These are phyloP conservation scores for Aspergillus steynii DNA, from an alignment of 495 filamentous ascomycete genomes.

Conservation along the genomic window DNA sequence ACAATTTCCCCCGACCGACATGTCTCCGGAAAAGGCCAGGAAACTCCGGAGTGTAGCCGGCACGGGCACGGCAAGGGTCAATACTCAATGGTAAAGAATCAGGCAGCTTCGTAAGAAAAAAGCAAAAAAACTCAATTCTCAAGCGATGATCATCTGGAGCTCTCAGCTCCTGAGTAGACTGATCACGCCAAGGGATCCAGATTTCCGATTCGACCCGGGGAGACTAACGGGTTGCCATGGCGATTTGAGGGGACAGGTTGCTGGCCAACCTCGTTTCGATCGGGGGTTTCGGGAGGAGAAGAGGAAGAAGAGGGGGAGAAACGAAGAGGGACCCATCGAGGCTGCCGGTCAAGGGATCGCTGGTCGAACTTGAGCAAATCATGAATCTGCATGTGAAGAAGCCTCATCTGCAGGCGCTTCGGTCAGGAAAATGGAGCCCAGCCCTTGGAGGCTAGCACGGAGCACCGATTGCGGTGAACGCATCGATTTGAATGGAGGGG, in stretches of 20 bases:
- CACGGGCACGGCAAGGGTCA: too few relatives aligned
- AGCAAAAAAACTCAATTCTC: conserved; percentile 1
- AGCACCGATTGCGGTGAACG: conserved; percentile 10
- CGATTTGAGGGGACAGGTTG: conserved; percentile 13
- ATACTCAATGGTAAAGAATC: not conserved
- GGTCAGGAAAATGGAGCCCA: not conserved
- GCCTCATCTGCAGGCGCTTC: conserved; percentile 8
- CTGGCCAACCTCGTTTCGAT: conserved; percentile 21
- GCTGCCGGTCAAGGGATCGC: not conserved
- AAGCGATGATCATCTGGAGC: conserved; percentile 15
- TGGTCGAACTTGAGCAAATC: not conserved
- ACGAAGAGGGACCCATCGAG: not conserved
- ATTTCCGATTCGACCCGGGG: conserved; percentile 29
- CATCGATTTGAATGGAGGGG: conserved; percentile 1
- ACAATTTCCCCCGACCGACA: too few relatives aligned
- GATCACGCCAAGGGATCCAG: conserved; percentile 19
- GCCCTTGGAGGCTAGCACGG: not conserved
- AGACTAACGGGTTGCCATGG: conserved; percentile 27
- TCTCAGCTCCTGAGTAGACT: conserved; percentile 7
- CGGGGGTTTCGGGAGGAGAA: conserved; percentile 2
- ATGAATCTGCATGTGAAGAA: conserved; percentile 16
- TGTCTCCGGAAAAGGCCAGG: too few relatives aligned
- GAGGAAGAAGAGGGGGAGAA: not conserved
- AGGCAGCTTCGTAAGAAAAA: not conserved
- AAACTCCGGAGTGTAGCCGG: too few relatives aligned